A percentile compares a stretch with the other conserved stretches of the same genome.
phyloP scores from a whole-genome alignment of 768 basidiomycete genomes.

The Lactarius trivialis region DNA sequence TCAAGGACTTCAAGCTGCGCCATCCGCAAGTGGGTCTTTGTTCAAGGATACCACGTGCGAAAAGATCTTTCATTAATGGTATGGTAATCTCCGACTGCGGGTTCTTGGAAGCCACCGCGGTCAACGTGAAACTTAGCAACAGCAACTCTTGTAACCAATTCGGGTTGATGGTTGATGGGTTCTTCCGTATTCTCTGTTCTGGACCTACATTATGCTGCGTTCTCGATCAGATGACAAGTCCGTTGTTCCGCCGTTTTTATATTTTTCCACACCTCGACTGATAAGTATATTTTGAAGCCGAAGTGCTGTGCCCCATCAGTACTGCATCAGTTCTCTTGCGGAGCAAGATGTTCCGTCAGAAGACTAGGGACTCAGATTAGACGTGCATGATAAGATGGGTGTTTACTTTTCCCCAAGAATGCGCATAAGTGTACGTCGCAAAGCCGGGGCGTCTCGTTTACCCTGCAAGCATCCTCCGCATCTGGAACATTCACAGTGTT shows the following conservation, averaged over 20 bases:
- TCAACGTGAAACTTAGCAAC: background rate
- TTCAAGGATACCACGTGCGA: background rate
- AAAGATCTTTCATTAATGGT: background rate
- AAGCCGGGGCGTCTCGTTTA: background rate
- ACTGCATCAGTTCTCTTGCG: background rate
- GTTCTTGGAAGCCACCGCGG: background rate
- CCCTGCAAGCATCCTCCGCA: background rate
- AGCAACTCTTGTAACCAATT: background rate
- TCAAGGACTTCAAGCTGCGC: too few relatives aligned
- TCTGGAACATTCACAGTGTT: background rate
- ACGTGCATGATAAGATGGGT: background rate
- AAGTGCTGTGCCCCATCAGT: background rate
- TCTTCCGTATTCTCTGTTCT: background rate
- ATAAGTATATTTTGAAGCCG: background rate
- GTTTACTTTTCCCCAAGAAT: background rate
- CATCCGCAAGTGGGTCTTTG: background rate
- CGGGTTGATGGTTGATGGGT: background rate
- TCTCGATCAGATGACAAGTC: background rate
- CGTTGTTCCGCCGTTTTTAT: background rate
- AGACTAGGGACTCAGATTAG: background rate
- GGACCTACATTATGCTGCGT: background rate
- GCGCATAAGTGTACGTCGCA: background rate
- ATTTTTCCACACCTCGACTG: background rate
- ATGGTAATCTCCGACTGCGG: background rate
- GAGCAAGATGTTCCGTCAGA: background rate